phyloP scores from a whole-genome alignment of 768 basidiomycete species.

The Dioszegia aurantiaca region DNA sequence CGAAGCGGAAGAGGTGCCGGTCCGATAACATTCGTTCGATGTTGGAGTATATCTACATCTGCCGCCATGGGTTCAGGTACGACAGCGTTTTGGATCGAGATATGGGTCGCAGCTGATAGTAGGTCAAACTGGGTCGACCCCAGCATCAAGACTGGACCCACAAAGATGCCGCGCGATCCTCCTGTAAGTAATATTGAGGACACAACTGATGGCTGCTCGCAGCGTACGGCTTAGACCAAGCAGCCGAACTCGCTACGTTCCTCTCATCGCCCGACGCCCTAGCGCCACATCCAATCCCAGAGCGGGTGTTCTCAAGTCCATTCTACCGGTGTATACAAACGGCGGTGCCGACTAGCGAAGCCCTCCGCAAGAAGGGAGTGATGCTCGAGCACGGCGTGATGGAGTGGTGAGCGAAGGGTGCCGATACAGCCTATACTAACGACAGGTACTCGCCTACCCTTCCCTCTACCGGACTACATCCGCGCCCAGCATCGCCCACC shows the following conservation, averaged over 20 bases:
- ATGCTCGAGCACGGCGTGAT: conserved; percentile 44
- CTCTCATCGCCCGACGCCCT: conserved; percentile 29
- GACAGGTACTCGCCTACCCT: conserved; percentile 49
- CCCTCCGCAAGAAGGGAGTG: conserved; percentile 17
- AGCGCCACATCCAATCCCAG: conserved; percentile 41
- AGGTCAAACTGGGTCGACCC: conserved; percentile 51
- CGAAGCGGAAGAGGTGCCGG: too few species aligned
- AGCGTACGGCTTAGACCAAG: conserved; percentile 41
- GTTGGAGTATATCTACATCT: conserved; percentile 51
- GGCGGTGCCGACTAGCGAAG: conserved; percentile 29
- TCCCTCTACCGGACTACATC: conserved; percentile 48
- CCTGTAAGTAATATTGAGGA: conserved; percentile 36
- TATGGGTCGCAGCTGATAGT: too few species aligned
- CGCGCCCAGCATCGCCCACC: conserved; percentile 35
- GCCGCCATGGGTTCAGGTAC: conserved; percentile 49
- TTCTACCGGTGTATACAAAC: conserved; percentile 53
- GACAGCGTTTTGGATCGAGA: too few species aligned
- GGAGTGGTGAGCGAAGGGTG: conserved; percentile 46
- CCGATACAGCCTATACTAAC: too few species aligned
- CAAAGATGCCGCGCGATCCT: conserved; percentile 50
- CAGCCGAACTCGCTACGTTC: conserved; percentile 36
- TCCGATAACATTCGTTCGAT: too few species aligned
- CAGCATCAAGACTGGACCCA: conserved; percentile 40
- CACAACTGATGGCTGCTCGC: conserved; percentile 33
- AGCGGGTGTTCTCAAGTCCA: conserved; percentile 45